A percentile compares a stretch with the other conserved stretches of the same genome.
Conservation (phyloP, 2,329 filamentous ascomycete genomes). For the Chalara sp. region DNA sequence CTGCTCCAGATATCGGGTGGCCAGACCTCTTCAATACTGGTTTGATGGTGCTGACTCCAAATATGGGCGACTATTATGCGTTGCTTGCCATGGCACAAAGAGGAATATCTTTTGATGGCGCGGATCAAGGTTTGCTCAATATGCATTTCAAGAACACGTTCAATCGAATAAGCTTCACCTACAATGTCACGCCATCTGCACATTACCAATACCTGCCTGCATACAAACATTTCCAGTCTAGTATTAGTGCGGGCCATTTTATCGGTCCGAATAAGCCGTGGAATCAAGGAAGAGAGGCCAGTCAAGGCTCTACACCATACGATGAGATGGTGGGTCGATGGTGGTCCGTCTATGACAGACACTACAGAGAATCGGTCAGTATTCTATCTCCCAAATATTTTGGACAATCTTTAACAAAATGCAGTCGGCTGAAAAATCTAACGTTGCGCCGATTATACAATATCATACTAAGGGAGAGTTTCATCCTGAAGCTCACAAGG, state of each 20-base stretch:
- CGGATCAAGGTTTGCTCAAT: constrained; percentile 92
- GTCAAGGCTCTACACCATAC: constrained; percentile 56
- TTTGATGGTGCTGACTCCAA: constrained; percentile 84
- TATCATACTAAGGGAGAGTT: constrained; percentile 28
- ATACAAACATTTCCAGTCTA: constrained; percentile 85
- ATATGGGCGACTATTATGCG: constrained; percentile 81
- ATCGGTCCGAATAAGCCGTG: constrained; percentile 91
- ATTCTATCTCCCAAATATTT: neutral
- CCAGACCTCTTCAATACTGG: constrained; percentile 98
- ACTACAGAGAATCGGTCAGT: constrained; percentile 57
- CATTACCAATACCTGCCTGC: constrained; percentile 97
- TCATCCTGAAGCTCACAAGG: constrained; percentile 12
- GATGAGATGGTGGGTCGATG: constrained; percentile 80
- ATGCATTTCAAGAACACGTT: constrained; percentile 82
- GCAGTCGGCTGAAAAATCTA: constrained; percentile 19
- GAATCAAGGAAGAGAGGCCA: constrained; percentile 54
- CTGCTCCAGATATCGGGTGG: constrained; percentile 94
- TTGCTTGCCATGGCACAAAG: constrained; percentile 76
- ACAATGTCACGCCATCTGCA: constrained; percentile 94
- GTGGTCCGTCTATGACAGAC: constrained; percentile 91
- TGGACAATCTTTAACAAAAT: constrained; percentile 4
- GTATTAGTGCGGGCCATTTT: constrained; percentile 88
- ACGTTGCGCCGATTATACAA: constrained; percentile 21
- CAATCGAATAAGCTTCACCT: constrained; percentile 86
- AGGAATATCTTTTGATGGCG: constrained; percentile 92